Evolutionary conservation across 805 yeast genomes (phyloP), one percentile per base, ranked within the genome.

Genomic region (Candida nanaspora): DNA sequence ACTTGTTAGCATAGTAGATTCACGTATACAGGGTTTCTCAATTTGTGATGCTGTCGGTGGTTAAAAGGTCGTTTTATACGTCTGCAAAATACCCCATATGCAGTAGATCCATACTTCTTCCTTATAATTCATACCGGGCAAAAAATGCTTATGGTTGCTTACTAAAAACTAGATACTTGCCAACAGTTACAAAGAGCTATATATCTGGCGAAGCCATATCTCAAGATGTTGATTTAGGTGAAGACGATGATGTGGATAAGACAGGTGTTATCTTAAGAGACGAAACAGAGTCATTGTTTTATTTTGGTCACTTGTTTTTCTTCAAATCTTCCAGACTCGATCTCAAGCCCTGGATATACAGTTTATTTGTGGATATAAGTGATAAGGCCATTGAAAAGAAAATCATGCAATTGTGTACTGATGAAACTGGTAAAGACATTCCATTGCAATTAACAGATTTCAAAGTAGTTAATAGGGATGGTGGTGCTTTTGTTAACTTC

Each of bases 401-500:
- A 28, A 57, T 61, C 4, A 39, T 57, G 39, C 47, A 52, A 2
- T 54, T 71, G 11, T 70, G 77, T 0, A 61, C 66, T 28, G 68
- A 73, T 6, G 47, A 48, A 4, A 46, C 46, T 1, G 55, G 53
- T 6, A 13, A 20, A n/a, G 11, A 28, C 16, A 8, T 23, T 13
- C 43, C 45, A 3, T 50, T 80, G 20, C 61, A 69, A 23, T 65
- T 86, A 37, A 68, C 74, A 6, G 78, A 80, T 2, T 70, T 86
- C 25, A 75, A 81, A 26, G 83, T 93, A 0, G 73, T 89, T 41
- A 69, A 68, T 42, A 69, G 95, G 45, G 98, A 93, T 55, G 96
- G 97, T 39, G 98, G 98, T 35, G 96, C 87, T 2, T 89, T 91
- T 69, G 93, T 86, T 29, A 82, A 82, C 48, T 82, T 82, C 51